These are phyloP conservation scores for Otatea glauca DNA, from an alignment of 176 grass and related monocot genomes.

Conservation along the genomic window DNA sequence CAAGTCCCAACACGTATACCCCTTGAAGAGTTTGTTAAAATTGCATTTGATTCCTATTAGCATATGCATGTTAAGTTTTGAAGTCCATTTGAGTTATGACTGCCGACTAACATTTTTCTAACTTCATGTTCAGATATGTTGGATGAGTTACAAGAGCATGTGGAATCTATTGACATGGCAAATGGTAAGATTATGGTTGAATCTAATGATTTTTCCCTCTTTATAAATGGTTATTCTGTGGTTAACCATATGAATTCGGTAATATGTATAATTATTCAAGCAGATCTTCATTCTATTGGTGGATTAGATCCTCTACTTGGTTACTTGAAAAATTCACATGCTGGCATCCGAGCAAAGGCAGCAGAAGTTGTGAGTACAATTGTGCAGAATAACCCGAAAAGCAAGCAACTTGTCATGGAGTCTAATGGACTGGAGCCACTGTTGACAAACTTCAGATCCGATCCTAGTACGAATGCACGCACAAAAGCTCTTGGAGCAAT, in stretches of 20 bases:
- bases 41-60: not conserved
- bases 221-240: not conserved
- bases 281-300: conserved; percentile 89
- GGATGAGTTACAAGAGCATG: conserved; percentile 80
- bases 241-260: not conserved
- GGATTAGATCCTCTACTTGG: conserved; percentile 82
- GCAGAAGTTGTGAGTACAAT: conserved; percentile 87
- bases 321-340: conserved; percentile 78
- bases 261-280: conserved; percentile 26
- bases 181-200: conserved; percentile 58
- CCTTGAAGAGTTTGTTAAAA: not conserved
- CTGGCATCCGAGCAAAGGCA: conserved; percentile 87
- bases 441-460: conserved; percentile 76
- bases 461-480: conserved; percentile 65
- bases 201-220: not conserved
- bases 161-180: conserved; percentile 77
- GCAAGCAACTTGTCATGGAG: conserved; percentile 87
- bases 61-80: not conserved
- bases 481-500: conserved; percentile 97
- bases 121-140: conserved; percentile 62
- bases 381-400: conserved; percentile 91
- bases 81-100: not conserved
- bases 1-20: not conserved
- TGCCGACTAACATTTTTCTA: not conserved
- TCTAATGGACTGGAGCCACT: conserved; percentile 81